A percentile compares a stretch with the other conserved stretches of the same genome.
These are phyloP conservation scores for Colletotrichum graminicola DNA, from an alignment of 2,329 filamentous ascomycete genomes.

Conservation along the genomic window DNA sequence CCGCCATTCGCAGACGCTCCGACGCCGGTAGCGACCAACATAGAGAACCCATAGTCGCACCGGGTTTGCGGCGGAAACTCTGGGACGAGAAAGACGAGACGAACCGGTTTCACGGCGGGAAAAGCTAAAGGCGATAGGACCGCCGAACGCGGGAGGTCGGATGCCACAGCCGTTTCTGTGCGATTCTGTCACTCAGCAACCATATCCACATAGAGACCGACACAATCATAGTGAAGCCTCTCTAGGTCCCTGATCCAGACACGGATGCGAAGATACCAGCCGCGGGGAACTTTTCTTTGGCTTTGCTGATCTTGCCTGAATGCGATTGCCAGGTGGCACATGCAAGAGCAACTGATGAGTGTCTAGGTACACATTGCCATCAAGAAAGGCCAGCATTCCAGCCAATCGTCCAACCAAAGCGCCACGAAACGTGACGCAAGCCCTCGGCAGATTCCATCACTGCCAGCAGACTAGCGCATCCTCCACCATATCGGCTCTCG, in stretches of 20 bases:
- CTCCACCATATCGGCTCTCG: not conserved
- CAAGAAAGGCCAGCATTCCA: slow-evolving; percentile 20
- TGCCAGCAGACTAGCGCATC: slow-evolving; percentile 22
- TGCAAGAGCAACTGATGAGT: slow-evolving; percentile 18
- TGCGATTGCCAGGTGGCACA: slow-evolving; percentile 22
- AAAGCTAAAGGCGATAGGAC: not conserved
- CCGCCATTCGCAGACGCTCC: not conserved
- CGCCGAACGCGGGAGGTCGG: not conserved
- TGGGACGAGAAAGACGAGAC: not conserved
- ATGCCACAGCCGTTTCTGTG: not conserved
- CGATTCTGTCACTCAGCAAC: not conserved
- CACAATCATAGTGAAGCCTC: not conserved
- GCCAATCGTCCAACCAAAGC: slow-evolving; percentile 13
- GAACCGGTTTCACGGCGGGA: not conserved
- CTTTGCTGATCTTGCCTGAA: slow-evolving; percentile 1
- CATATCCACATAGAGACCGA: not conserved
- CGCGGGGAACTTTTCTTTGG: not conserved
- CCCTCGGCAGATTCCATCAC: slow-evolving; percentile 20
- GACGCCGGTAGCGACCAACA: slow-evolving; percentile 4
- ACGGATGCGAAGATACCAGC: not conserved
- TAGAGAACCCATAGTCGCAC: not conserved
- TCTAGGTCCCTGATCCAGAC: not conserved
- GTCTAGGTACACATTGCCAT: not conserved
- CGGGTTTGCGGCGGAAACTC: not conserved
- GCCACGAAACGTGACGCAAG: slow-evolving; percentile 11